phyloP scores from a whole-genome alignment of 768 basidiomycete genomes.

The Lentinus brumalis region DNA sequence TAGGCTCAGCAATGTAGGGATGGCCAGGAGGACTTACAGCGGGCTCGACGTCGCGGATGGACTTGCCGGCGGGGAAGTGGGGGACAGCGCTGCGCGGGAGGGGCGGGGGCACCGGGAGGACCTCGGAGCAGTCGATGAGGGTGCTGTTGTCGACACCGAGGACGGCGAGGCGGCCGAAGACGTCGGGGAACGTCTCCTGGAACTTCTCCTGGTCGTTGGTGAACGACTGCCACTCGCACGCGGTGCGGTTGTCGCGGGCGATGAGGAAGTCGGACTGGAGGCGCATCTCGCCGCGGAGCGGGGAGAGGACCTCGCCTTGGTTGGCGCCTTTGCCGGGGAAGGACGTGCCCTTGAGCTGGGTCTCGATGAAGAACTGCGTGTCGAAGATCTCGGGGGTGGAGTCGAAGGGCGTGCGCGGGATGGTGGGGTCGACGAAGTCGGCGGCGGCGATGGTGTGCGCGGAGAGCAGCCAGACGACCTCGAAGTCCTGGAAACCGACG shows the following conservation, averaged over 20 bases:
- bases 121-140: conserved; percentile 19
- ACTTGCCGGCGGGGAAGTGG: conserved; percentile 22
- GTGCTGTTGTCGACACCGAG: conserved; percentile 16
- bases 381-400: conserved; percentile 6
- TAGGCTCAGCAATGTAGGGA: not conserved
- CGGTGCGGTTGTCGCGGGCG: conserved; percentile 3
- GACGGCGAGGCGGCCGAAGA: conserved; percentile 12
- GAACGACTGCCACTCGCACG: conserved; percentile 8
- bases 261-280: conserved; percentile 6
- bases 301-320: conserved; percentile 3
- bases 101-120: conserved; percentile 14
- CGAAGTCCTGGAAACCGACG: not conserved
- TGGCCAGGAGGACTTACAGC: conserved; percentile 15
- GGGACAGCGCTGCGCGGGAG: not conserved
- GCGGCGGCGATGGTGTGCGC: conserved; percentile 5
- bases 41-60: conserved; percentile 19
- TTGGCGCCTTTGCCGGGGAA: not conserved
- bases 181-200: conserved; percentile 14
- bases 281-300: not conserved
- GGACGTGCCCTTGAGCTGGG: not conserved
- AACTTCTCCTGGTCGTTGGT: not conserved
- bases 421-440: conserved; percentile 4
- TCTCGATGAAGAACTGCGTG: conserved; percentile 6
- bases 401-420: conserved; percentile 6
- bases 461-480: conserved; percentile 6